A percentile compares a stretch with the other conserved stretches of the same genome.
Evolutionary conservation across 192 early-diverging fungal genomes (phyloP).

Genomic region (Linnemannia elongata): DNA sequence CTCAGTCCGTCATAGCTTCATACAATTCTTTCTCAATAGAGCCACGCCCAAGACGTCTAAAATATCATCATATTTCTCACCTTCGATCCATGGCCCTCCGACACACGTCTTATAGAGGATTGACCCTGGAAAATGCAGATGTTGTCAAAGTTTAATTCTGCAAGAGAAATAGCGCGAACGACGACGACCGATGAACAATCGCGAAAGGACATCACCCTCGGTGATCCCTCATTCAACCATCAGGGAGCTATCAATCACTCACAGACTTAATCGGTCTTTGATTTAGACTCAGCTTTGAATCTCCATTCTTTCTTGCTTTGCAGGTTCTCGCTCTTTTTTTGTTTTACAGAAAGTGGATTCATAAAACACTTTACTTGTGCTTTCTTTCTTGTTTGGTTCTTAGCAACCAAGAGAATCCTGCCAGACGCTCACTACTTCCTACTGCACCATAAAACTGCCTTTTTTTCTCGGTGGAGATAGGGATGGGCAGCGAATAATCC

Average conservation of each 20-base stretch:
- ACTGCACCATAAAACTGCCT: no score
- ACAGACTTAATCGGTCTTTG: not conserved
- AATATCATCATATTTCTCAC: not conserved
- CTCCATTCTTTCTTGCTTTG: not conserved
- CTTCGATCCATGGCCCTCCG: not conserved
- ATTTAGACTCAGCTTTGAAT: not conserved
- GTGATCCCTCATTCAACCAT: not conserved
- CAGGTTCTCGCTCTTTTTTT: not conserved
- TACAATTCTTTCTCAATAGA: not conserved
- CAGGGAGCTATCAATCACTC: not conserved
- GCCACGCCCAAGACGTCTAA: no score
- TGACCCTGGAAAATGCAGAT: not conserved
- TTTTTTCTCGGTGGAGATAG: no score
- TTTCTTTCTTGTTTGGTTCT: not conserved
- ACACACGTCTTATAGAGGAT: not conserved
- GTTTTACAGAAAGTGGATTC: not conserved
- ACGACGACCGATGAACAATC: not conserved
- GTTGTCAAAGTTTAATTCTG: no score
- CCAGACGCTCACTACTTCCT: no score
- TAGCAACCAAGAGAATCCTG: no score
- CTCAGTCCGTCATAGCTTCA: not conserved
- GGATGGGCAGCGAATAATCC: no score
- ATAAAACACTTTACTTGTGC: not conserved
- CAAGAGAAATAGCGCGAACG: no score
- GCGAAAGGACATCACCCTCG: not conserved